Evolutionary conservation across 2,329 filamentous ascomycete genomes (phyloP), one percentile per base, ranked within the genome.

Genomic region (Didymella exigua): DNA sequence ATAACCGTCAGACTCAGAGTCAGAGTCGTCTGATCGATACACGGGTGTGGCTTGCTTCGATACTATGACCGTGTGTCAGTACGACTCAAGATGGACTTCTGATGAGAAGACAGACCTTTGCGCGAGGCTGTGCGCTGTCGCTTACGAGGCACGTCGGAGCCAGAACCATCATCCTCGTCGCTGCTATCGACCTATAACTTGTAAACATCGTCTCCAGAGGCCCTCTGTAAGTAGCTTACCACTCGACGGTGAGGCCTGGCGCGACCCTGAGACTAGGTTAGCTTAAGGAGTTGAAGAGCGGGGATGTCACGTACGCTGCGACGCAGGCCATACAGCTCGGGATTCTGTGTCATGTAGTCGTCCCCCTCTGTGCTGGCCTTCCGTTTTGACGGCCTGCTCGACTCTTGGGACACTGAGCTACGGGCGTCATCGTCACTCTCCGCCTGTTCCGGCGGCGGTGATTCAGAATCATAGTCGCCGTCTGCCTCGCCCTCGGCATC

Each of bases 251-350:
- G 81, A 59, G 82, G 82, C 65, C 86, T 83, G 63, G 86, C 85
- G 62, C 86, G 84, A 72, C 83, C 80, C 81, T 83, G 60, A 29
- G 50, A 47, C 58, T 45, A 41, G 60, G 68, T 78, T 69, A 79
- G 75, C 73, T 54, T 30, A 49, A 45, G 54, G 43, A 40, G 24
- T 38, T 49, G 16, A 47, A 50, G 41, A 52, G 24, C 46, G 34
- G 23, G 16, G 54, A 56, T 60, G 51, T 36, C 54, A 77, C 89
- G 60, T 87, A 95, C 93, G 80, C 95, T 99, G 79, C 95, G 86
- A 66, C 95, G 87, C 64, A 99, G 82, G 42, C 95, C 95, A 79
- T 98, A 99, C 8, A 99, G 82, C 77, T 96, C 92, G 38, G 95
- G 95, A 69, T 99, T 96, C 70, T 91, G 89, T 68, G 88, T 84